A percentile compares a stretch with the other conserved stretches of the same genome.
These are phyloP conservation scores for Clitoria ternatea DNA, from an alignment of 306 rosid genomes.

Conservation along the genomic window DNA sequence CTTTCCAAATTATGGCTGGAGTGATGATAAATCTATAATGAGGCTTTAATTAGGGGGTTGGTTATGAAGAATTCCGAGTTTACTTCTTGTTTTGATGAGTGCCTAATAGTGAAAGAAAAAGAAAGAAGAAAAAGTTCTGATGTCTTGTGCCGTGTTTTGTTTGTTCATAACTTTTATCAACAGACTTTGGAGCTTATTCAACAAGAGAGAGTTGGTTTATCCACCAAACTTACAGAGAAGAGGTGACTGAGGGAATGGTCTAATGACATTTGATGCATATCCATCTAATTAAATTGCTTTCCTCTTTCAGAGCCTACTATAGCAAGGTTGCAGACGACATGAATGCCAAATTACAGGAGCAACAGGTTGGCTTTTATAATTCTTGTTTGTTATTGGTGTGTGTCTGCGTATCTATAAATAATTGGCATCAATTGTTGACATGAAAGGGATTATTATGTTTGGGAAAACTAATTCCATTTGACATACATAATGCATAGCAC, in stretches of 20 bases:
- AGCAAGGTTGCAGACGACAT: conserved; percentile 46
- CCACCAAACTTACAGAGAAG: conserved; percentile 56
- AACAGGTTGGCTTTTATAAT: conserved; percentile 47
- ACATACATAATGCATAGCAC: conserved; percentile 6
- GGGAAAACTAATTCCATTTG: background rate
- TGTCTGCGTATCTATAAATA: background rate
- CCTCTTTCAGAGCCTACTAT: conserved; percentile 53
- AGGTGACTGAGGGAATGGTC: conserved; percentile 46
- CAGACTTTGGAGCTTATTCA: conserved; percentile 73
- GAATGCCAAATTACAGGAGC: conserved; percentile 51
- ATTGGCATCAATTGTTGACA: conserved; percentile 5
- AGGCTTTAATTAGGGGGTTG: conserved; percentile 4
- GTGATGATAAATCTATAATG: background rate
- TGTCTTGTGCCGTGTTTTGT: conserved; percentile 21
- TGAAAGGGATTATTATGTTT: conserved; percentile 4
- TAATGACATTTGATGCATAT: background rate
- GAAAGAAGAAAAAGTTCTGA: background rate
- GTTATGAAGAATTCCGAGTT: conserved; percentile 2
- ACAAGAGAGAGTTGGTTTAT: conserved; percentile 62
- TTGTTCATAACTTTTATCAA: conserved; percentile 26
- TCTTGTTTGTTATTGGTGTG: background rate
- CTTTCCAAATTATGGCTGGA: background rate
- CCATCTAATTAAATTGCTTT: conserved; percentile 24
- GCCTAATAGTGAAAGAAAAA: background rate
- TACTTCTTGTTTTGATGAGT: background rate